phyloP scores from a whole-genome alignment of 768 basidiomycete species.

The Termitomyces sp. region DNA sequence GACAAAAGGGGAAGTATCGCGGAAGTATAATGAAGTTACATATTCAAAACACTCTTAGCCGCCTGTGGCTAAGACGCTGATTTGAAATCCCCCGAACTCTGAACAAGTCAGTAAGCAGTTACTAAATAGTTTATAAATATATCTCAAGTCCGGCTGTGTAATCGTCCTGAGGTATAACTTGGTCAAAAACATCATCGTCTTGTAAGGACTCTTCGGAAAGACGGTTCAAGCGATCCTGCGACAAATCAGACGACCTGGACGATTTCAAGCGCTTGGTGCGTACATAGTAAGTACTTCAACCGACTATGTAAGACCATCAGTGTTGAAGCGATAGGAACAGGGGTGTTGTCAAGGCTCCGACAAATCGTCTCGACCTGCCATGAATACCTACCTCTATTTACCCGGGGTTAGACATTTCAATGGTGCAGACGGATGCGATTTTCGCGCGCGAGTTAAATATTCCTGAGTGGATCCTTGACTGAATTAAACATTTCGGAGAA shows the following conservation, averaged over 20 bases:
- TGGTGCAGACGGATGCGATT: background rate
- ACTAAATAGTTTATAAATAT: background rate
- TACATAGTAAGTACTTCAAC: background rate
- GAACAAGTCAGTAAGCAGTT: background rate
- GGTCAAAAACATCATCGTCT: no score
- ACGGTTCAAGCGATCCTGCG: background rate
- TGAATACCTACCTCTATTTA: background rate
- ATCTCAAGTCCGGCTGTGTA: no score
- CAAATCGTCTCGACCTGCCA: background rate
- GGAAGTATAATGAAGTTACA: slow-evolving; percentile 7
- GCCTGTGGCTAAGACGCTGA: no score
- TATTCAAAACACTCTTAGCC: no score
- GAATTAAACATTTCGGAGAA: background rate
- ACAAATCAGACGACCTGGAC: background rate
- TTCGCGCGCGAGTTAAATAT: background rate
- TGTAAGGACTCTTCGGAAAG: no score
- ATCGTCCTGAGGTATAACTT: background rate
- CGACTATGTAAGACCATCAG: background rate
- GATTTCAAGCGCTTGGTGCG: background rate
- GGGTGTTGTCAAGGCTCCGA: background rate
- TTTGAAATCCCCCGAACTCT: no score
- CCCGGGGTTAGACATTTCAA: background rate
- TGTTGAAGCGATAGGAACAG: background rate
- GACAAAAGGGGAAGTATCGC: slow-evolving; percentile 21
- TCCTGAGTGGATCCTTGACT: background rate